Evolutionary conservation across 108 stramenopile species (phyloP).

Genomic region (Cyclotella sp.): DNA sequence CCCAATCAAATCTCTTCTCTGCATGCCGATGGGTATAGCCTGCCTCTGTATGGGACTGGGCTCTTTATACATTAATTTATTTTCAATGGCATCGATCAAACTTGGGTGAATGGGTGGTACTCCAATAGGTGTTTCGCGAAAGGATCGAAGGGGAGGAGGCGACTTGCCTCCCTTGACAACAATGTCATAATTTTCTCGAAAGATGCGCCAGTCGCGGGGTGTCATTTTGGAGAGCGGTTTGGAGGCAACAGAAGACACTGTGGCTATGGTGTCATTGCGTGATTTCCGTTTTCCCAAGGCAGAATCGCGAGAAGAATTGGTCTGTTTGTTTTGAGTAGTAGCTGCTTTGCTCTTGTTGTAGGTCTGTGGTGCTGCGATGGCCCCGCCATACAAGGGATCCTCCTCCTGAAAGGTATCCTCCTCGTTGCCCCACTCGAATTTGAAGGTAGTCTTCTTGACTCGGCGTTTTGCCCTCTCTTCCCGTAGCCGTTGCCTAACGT

Average conservation of each 20-base stretch:
- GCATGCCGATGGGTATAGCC: slow-evolving; percentile 95
- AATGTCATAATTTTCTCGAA: slow-evolving; percentile 98
- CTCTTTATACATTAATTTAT: slow-evolving; percentile 76
- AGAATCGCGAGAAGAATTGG: background rate
- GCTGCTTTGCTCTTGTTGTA: background rate
- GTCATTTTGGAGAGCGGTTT: slow-evolving; percentile 93
- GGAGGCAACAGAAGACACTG: slow-evolving; percentile 55
- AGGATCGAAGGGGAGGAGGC: slow-evolving; percentile 86
- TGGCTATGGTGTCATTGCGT: slow-evolving; percentile 20
- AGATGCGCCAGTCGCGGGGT: slow-evolving; percentile 96
- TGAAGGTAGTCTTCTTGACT: slow-evolving; percentile 84
- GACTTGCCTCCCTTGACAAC: slow-evolving; percentile 91
- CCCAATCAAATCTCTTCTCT: slow-evolving; percentile 95
- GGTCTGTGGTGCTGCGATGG: background rate
- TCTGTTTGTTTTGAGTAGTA: background rate
- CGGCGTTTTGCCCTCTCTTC: slow-evolving; percentile 36
- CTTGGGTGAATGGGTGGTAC: slow-evolving; percentile 64
- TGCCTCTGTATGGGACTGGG: slow-evolving; percentile 95
- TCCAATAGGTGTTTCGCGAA: slow-evolving; percentile 70
- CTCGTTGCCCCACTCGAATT: slow-evolving; percentile 94
- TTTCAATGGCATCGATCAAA: slow-evolving; percentile 75
- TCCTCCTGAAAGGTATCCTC: slow-evolving; percentile 89
- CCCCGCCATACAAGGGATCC: slow-evolving; percentile 82
- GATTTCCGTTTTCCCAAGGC: slow-evolving; percentile 29
- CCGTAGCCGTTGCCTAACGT: slow-evolving; percentile 30